Evolutionary conservation across 2,329 filamentous ascomycete species (phyloP), one percentile per base, ranked within the genome.

Genomic region (Xylariaceae sp.): DNA sequence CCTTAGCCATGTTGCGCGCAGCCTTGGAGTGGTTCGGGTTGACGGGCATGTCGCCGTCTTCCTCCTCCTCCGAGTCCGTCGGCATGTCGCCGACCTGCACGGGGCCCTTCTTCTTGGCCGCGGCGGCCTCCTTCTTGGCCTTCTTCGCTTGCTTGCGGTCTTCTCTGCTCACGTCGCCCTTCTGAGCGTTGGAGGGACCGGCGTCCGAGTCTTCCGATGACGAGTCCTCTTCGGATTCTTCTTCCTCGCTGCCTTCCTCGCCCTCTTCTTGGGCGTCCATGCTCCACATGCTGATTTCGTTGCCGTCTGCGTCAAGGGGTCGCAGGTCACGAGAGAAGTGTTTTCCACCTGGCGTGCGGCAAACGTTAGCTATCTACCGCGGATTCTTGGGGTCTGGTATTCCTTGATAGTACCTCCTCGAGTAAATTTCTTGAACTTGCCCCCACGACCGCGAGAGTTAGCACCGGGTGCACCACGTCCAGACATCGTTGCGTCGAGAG

Each of bases 391-490:
- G 3, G 3, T 7, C 14, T 37, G 14, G 7, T 37, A 37, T 37
- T 10, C 14, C 32, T 7, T 37, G n/a, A 48, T 69, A 83, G 67
- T 77, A 93, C 93, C 93, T 82, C 93, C 93, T 77, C 93, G 85
- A 67, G 91, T 92, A 65, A 89, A 91, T 81, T 97, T 98, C 79
- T 87, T 90, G 75, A 93, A 96, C 79, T 98, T 98, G 76, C 93
- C 91, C 69, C 89, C 92, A 72, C 93, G 89, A 67, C 91, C 92
- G 72, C 91, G 84, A 63, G 88, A 81, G 73, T 73, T 79, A 41
- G 74, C 68, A 62, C 78, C 79, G 43, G 80, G 75, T 59, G 56
- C 70, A 59, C 69, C 69, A 50, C 73, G 71, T 60, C 74, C 73
- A 71, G 79, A 73, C 82, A 85, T 73, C 56, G 57, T 63, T 60